Evolutionary conservation across 106 monocot genomes (phyloP), one percentile per base, ranked within the genome.

Genomic region (Phalaenopsis aphrodite): DNA sequence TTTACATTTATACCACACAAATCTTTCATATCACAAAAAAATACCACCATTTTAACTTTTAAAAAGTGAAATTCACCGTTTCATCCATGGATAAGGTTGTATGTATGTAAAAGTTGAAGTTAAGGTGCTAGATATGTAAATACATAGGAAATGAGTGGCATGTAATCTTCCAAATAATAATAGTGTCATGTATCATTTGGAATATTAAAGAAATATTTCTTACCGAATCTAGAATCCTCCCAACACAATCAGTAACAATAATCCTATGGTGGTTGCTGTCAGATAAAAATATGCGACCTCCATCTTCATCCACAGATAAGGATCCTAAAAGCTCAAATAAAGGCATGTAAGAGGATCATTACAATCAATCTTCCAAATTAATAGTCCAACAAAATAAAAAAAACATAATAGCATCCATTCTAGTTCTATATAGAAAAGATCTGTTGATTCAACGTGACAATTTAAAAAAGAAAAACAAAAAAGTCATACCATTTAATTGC

Each of bases 221-320:
- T 88, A 97, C 97, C 83, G 80, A 92, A 79, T 97, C 97, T 55
- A 94, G 43, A 81, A 97, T 86, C 75, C 82, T 87, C 55, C 97
- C 97, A 75, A 85, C 77, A 52, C 55, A 52, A 88, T 92, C 82
- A 87, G 84, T 80, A 48, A 97, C 82, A 73, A 97, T 87, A 64
- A 97, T 89, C 77, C 97, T 83, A 78, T 97, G 93, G 78, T 94
- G 90, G 79, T 97, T 94, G 74, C 88, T 85, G 72, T 97, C 97
- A 58, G 97, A 97, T 55, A 97, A 76, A 43, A 97, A 97, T 78
- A 94, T 72, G 42, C 89, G 97, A 24, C 85, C 86, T 42, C 85
- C 90, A 84, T 86, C 77, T 86, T 94, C 94, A 87, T 98, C 97
- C 15, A 86, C 92, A 65, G 94, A 88, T 41, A 98, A 46, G 76